These are phyloP conservation scores for Pterocarpus macrocarpus DNA, from an alignment of 306 rosid genomes.

Conservation along the genomic window DNA sequence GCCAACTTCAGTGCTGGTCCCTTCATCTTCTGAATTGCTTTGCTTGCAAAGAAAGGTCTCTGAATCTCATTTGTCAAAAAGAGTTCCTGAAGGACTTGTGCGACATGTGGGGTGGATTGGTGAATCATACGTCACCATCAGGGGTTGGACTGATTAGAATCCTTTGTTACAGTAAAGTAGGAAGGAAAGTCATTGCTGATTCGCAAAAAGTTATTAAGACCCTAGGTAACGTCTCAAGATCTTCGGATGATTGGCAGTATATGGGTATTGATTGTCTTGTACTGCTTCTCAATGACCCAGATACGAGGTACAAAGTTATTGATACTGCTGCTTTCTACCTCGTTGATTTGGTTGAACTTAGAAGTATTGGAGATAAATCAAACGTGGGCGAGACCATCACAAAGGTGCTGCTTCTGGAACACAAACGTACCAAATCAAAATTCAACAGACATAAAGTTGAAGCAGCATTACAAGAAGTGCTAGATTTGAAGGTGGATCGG, in stretches of 20 bases:
- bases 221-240: constrained; percentile 74
- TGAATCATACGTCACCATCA: constrained; percentile 69
- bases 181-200: constrained; percentile 65
- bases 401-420: constrained; percentile 54
- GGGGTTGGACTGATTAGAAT: constrained; percentile 81
- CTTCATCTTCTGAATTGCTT: constrained; percentile 76
- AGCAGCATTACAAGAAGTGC: constrained; percentile 40
- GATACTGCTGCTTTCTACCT: constrained; percentile 55
- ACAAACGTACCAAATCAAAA: constrained; percentile 25
- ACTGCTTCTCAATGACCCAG: constrained; percentile 72
- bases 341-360: constrained; percentile 69
- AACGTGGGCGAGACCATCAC: constrained; percentile 65
- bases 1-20: constrained; percentile 87
- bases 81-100: constrained; percentile 61
- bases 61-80: constrained; percentile 66
- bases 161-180: constrained; percentile 64
- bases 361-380: constrained; percentile 65
- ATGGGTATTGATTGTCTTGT: constrained; percentile 83
- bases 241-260: constrained; percentile 93
- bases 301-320: constrained; percentile 71
- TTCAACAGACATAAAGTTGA: constrained; percentile 29
- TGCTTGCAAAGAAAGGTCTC: constrained; percentile 70
- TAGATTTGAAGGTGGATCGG: constrained; percentile 55
- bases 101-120: constrained; percentile 85
- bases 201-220: constrained; percentile 52